Evolutionary conservation across 106 monocot species (phyloP).

Genomic region (Dioscorea zingiberensis): DNA sequence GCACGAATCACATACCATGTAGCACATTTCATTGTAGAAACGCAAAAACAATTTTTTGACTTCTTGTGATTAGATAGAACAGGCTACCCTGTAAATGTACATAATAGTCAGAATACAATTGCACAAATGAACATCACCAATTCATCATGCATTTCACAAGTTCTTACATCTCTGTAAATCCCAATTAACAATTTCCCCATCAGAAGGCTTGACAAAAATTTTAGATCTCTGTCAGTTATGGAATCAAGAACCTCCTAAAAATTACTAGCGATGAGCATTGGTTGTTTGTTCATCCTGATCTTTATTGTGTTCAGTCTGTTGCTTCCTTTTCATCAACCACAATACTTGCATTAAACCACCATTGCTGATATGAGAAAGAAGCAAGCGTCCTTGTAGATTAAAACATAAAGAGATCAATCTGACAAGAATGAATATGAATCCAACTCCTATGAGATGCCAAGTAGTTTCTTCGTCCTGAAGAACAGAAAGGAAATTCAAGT

Average conservation of each 20-base stretch:
- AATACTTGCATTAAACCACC: conserved; percentile 73
- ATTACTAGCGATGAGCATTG: neutral
- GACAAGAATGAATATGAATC: conserved; percentile 28
- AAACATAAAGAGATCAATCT: conserved; percentile 25
- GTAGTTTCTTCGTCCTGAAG: conserved; percentile 24
- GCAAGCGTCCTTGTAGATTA: conserved; percentile 16
- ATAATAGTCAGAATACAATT: too few species aligned
- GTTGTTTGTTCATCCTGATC: neutral
- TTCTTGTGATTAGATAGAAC: neutral
- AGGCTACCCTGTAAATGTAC: too few species aligned
- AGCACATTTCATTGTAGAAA: neutral
- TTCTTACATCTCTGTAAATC: neutral
- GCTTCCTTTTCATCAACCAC: conserved; percentile 37
- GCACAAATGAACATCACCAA: too few species aligned
- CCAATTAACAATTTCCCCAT: neutral
- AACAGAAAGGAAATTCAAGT: neutral
- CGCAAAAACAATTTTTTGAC: neutral
- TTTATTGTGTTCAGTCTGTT: neutral
- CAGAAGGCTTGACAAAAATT: neutral
- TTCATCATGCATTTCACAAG: too few species aligned
- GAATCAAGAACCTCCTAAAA: neutral
- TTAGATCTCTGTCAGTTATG: neutral
- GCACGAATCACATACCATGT: neutral
- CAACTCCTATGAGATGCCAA: conserved; percentile 25
- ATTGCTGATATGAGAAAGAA: conserved; percentile 48